These are phyloP conservation scores for Asclepias syriaca DNA, from an alignment of 257 asterid genomes.

Conservation along the genomic window DNA sequence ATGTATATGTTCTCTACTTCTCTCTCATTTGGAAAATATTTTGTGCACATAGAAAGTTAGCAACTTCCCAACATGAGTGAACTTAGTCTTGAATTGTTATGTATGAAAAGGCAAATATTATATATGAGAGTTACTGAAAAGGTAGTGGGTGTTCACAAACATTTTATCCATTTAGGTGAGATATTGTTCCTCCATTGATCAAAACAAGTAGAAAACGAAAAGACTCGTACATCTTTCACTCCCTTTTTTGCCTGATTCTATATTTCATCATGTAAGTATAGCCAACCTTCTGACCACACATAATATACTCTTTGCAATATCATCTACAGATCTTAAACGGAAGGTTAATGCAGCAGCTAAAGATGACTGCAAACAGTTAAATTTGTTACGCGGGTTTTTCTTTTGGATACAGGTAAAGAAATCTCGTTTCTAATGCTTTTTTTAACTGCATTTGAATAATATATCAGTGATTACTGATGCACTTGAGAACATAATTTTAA, in stretches of 20 bases:
- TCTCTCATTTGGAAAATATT: not conserved
- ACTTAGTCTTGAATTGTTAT: not conserved
- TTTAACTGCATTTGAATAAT: not conserved
- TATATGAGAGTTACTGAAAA: not conserved
- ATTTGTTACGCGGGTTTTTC: slow-evolving; percentile 30
- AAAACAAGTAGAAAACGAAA: too few species aligned
- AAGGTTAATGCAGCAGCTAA: slow-evolving; percentile 11
- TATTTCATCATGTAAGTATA: not conserved
- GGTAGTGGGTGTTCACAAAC: not conserved
- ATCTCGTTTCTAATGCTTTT: not conserved
- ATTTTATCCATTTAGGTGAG: not conserved
- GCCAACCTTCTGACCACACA: not conserved
- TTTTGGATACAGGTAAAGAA: slow-evolving; percentile 29
- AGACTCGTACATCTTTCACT: not conserved
- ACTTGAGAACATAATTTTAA: too few species aligned
- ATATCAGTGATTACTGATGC: not conserved
- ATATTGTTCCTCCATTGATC: not conserved
- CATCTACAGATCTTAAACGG: slow-evolving; percentile 16
- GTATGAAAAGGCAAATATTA: not conserved
- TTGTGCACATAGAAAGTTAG: not conserved
- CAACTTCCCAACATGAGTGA: not conserved
- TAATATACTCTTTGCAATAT: not conserved
- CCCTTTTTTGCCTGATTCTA: not conserved
- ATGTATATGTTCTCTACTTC: not conserved
- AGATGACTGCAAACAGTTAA: slow-evolving; percentile 19